Conservation (phyloP, 306 rosid genomes). For the Trifolium pratense region DNA sequence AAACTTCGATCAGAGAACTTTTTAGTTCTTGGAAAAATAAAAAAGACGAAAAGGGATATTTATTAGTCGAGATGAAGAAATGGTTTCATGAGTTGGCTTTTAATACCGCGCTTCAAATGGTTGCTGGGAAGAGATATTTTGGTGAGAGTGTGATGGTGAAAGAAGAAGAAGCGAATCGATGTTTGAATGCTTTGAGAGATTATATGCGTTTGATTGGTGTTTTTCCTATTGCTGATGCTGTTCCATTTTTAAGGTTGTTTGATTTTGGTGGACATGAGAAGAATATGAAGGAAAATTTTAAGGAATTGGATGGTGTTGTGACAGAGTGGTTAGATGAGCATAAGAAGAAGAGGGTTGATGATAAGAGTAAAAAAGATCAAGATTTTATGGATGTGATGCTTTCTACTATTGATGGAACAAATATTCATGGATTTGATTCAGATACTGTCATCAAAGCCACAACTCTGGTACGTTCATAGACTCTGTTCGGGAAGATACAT, state of each 20-base stretch:
- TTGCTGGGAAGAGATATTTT: slow-evolving; percentile 33
- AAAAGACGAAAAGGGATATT: background rate
- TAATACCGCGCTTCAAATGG: slow-evolving; percentile 25
- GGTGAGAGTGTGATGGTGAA: slow-evolving; percentile 2
- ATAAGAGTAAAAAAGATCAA: background rate
- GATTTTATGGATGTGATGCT: slow-evolving; percentile 41
- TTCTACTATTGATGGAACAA: slow-evolving; percentile 27
- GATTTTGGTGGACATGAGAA: slow-evolving; percentile 39
- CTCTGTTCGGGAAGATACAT: too few relatives aligned
- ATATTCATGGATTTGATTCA: slow-evolving; percentile 35
- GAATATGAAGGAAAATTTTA: slow-evolving; percentile 16
- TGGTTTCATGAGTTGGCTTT: slow-evolving; percentile 30
- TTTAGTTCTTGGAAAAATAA: background rate
- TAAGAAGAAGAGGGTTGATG: background rate
- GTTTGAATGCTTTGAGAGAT: slow-evolving; percentile 22
- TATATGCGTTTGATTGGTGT: slow-evolving; percentile 28
- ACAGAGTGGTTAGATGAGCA: slow-evolving; percentile 24
- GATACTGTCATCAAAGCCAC: slow-evolving; percentile 39
- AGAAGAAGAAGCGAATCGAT: slow-evolving; percentile 1
- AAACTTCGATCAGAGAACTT: slow-evolving; percentile 18
- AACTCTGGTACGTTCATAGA: background rate
- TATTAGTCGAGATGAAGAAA: slow-evolving; percentile 22
- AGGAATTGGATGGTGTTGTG: slow-evolving; percentile 24
- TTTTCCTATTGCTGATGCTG: slow-evolving; percentile 24
- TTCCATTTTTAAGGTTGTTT: slow-evolving; percentile 28